A percentile compares a stretch with the other conserved stretches of the same genome.
Conservation (phyloP, 2,329 filamentous ascomycete species). For the Niveomyces coronatus region DNA sequence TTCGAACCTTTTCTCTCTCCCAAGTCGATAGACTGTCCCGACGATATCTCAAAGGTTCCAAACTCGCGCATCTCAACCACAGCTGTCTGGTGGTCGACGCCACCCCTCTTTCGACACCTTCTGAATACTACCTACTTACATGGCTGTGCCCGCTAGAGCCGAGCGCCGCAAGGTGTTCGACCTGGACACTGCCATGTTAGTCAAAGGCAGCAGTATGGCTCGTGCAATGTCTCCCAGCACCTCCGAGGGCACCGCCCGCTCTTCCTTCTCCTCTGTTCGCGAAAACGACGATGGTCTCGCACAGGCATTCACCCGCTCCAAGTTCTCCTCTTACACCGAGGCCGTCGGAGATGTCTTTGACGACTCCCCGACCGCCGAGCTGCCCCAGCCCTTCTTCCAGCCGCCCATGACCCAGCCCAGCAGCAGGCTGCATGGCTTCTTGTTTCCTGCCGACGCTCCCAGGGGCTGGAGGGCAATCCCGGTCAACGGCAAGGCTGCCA, state of each 20-base stretch:
- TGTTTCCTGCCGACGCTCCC: slow-evolving; percentile 48
- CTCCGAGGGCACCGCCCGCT: slow-evolving; percentile 32
- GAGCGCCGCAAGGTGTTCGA: slow-evolving; percentile 22
- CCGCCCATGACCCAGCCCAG: slow-evolving; percentile 44
- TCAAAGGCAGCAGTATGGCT: slow-evolving; percentile 26
- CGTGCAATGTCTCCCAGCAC: slow-evolving; percentile 25
- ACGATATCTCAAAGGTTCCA: too few species aligned
- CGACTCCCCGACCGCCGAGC: slow-evolving; percentile 33
- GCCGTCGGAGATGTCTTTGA: slow-evolving; percentile 42
- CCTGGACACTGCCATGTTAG: slow-evolving; percentile 24
- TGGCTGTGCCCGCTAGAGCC: slow-evolving; percentile 20
- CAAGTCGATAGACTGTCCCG: too few species aligned
- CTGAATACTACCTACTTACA: slow-evolving; percentile 16
- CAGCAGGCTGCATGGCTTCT: slow-evolving; percentile 47
- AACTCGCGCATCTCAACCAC: too few species aligned
- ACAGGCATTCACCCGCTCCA: slow-evolving; percentile 54
- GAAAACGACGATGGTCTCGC: slow-evolving; percentile 48
- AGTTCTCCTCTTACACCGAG: slow-evolving; percentile 47
- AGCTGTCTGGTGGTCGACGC: slow-evolving; percentile 2
- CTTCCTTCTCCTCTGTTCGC: slow-evolving; percentile 52
- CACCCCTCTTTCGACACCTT: slow-evolving; percentile 2
- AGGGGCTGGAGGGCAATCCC: slow-evolving; percentile 54
- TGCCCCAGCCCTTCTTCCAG: slow-evolving; percentile 34
- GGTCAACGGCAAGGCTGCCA: slow-evolving; percentile 47
- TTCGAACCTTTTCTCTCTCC: too few species aligned